Evolutionary conservation across 164 flowering plant species (phyloP).

Genomic region (Cinnamomum chago): DNA sequence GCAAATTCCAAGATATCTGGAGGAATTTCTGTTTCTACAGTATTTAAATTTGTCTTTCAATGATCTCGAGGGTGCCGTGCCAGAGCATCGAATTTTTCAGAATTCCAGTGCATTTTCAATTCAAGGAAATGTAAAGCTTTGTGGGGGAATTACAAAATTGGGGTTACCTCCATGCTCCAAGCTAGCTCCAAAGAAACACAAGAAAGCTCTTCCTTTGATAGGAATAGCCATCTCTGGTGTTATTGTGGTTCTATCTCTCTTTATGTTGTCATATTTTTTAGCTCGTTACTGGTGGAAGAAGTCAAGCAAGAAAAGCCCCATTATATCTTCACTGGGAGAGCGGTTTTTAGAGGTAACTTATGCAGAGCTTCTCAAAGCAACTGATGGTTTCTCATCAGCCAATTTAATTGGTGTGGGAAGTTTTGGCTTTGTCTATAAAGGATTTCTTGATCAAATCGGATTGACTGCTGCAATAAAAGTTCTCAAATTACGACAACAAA

Average conservation of each 20-base stretch:
- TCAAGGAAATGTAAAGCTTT: slow-evolving; percentile 2
- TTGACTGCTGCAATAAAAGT: slow-evolving; percentile 30
- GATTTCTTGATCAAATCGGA: not conserved
- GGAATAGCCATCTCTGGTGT: not conserved
- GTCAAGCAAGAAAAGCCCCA: not conserved
- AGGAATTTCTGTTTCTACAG: not conserved
- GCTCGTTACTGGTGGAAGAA: not conserved
- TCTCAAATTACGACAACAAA: slow-evolving; percentile 9
- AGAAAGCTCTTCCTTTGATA: no score
- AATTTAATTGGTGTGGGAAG: not conserved
- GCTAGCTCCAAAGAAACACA: not conserved
- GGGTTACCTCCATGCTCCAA: slow-evolving; percentile 11
- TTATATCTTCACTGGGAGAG: not conserved
- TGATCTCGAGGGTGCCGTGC: slow-evolving; percentile 14
- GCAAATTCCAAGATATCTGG: slow-evolving; percentile 4
- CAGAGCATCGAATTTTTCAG: slow-evolving; percentile 10
- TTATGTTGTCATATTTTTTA: no score
- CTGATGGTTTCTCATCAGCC: slow-evolving; percentile 21
- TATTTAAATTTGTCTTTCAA: slow-evolving; percentile 17
- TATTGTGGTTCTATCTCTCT: not conserved
- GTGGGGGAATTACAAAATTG: slow-evolving; percentile 9
- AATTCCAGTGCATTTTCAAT: slow-evolving; percentile 21
- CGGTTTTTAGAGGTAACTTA: slow-evolving; percentile 11
- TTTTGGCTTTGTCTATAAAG: not conserved
- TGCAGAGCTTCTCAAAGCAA: slow-evolving; percentile 18